Evolutionary conservation across 257 asterid genomes (phyloP), one percentile per base, ranked within the genome.

Genomic region (Solanum habrochaites): DNA sequence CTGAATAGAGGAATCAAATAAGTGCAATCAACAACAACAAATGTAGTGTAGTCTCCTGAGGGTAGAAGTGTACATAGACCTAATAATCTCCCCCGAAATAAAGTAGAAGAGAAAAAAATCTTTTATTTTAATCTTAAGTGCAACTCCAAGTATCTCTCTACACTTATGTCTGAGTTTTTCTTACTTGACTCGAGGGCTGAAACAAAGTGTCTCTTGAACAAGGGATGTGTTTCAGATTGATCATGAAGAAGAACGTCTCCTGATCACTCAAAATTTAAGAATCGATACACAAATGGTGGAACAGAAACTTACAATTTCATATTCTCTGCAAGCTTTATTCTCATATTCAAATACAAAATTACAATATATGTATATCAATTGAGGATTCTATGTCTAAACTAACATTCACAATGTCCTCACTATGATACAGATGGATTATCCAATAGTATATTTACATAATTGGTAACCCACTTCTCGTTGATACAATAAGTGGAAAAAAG

Each of bases 401-500:
- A 66, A 35, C 81, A 29, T 58, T 40, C 83, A 85, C 86, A 47
- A 78, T 75, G 74, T 69, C 70, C 88, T 88, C 83, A 72, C 86
- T 83, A 85, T 82, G 52, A 70, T 84, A 85, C 90, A 82, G 83
- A 72, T 75, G 86, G 86, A 88, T 69, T 81, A 75, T 86, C 86
- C 71, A 71, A 64, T 71, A 58, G 67, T 21, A 83, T 87, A 88
- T 87, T 23, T 88, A 91, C 91, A 91, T 83, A 85, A 83, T 62
- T 86, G 39, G 77, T 32, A 82, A 89, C 43, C 89, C 86, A 81
- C 66, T 49, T 89, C 78, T 47, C 73, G 23, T 20, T 3, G 77
- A 70, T 43, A 49, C 69, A 49, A 49, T 29, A 49, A 18, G 45
- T 81, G 83, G 86, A 87, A 52, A 60, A 72, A 35, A 20, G 32